These are phyloP conservation scores for Trichoderma reesei DNA, from an alignment of 495 filamentous ascomycete species.

Conservation along the genomic window DNA sequence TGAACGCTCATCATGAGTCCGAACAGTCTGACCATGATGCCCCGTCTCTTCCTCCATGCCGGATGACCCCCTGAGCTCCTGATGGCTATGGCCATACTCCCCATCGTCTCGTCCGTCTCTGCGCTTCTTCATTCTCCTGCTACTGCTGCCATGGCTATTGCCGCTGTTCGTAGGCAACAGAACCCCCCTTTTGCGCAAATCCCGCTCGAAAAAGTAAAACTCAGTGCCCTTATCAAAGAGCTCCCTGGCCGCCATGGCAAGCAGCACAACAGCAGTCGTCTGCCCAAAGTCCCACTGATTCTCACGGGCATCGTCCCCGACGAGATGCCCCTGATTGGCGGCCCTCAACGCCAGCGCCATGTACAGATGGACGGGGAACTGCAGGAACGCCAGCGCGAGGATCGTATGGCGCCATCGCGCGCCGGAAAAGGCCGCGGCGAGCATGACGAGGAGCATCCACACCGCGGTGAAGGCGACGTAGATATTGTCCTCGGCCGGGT, in stretches of 20 bases:
- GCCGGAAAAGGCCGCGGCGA: constrained; percentile 21
- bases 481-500: constrained; percentile 21
- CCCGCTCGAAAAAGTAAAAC: neutral
- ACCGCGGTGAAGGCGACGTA: constrained; percentile 23
- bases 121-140: too few species aligned
- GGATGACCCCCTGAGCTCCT: neutral
- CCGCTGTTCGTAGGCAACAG: neutral
- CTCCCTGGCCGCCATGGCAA: constrained; percentile 22
- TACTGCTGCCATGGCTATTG: neutral
- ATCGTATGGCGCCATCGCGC: constrained; percentile 19
- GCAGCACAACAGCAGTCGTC: constrained; percentile 26
- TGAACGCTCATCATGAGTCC: neutral
- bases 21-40: too few species aligned
- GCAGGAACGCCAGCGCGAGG: constrained; percentile 20
- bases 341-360: constrained; percentile 27
- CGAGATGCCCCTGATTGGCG: constrained; percentile 25
- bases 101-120: neutral
- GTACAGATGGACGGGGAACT: constrained; percentile 30
- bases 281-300: constrained; percentile 32
- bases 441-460: constrained; percentile 25
- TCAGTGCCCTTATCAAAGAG: constrained; percentile 17
- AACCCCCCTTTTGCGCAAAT: neutral
- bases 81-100: neutral
- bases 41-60: neutral
- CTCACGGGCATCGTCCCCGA: constrained; percentile 23